Evolutionary conservation across 2,329 filamentous ascomycete genomes (phyloP).

Genomic region (Alternaria triticina): DNA sequence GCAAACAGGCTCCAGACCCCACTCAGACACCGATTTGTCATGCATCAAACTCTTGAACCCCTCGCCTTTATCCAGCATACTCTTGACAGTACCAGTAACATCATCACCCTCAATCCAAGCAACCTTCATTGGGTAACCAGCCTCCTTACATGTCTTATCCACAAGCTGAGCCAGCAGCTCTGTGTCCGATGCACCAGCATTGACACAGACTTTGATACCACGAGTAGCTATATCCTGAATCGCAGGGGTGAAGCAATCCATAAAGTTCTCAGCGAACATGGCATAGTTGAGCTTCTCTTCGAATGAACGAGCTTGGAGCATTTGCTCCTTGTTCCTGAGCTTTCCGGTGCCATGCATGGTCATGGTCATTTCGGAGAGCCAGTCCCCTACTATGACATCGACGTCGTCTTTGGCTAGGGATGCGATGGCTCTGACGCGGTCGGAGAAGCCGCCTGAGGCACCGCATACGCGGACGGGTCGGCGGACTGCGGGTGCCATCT

Average conservation of each 20-base stretch:
- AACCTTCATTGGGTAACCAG: constrained; percentile 37
- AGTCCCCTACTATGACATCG: constrained; percentile 44
- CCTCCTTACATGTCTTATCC: constrained; percentile 33
- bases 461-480: constrained; percentile 52
- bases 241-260: constrained; percentile 55
- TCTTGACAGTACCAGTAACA: constrained; percentile 43
- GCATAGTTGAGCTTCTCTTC: constrained; percentile 40
- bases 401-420: constrained; percentile 49
- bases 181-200: constrained; percentile 42
- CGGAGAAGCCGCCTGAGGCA: constrained; percentile 54
- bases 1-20: constrained; percentile 38
- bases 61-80: constrained; percentile 48
- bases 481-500: constrained; percentile 30
- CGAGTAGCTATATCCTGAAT: constrained; percentile 37
- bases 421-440: constrained; percentile 52
- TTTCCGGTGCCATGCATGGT: constrained; percentile 36
- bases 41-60: constrained; percentile 48
- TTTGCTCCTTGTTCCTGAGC: constrained; percentile 45
- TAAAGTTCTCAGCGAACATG: constrained; percentile 51
- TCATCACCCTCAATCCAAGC: constrained; percentile 55
- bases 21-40: constrained; percentile 45
- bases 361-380: constrained; percentile 42
- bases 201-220: constrained; percentile 41
- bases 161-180: constrained; percentile 34
- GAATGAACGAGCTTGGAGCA: constrained; percentile 52